phyloP scores from a whole-genome alignment of 1,284 basidiomycete genomes.

The Trametes hirsuta region DNA sequence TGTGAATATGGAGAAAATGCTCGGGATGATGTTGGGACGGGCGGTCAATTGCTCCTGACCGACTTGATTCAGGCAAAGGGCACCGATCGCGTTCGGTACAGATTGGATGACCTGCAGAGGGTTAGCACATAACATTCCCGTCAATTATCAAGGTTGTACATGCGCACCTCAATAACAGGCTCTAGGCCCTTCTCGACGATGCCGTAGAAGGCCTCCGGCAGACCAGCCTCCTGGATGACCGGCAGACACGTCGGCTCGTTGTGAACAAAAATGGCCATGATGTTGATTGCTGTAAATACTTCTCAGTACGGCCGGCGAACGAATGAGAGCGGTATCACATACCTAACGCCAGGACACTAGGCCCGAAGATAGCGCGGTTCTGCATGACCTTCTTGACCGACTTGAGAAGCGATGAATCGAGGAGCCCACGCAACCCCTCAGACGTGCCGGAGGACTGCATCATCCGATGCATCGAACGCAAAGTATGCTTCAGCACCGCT shows the following conservation, averaged over 20 bases:
- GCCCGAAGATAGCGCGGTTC: conserved; percentile 83
- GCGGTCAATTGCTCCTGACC: conserved; percentile 85
- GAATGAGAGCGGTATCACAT: conserved; percentile 18
- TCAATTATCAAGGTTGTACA: neutral
- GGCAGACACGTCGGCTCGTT: conserved; percentile 96
- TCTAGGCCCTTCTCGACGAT: conserved; percentile 87
- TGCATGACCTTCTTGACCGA: conserved; percentile 91
- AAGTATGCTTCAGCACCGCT: conserved; percentile 85
- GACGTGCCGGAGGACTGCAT: conserved; percentile 95
- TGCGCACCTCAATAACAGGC: conserved; percentile 78
- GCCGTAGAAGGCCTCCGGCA: conserved; percentile 90
- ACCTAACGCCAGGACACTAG: conserved; percentile 86
- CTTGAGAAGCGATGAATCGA: conserved; percentile 87
- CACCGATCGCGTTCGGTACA: conserved; percentile 95
- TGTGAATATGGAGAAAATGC: conserved; percentile 86
- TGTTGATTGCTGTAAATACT: conserved; percentile 77
- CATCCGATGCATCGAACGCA: conserved; percentile 94
- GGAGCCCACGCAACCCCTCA: conserved; percentile 93
- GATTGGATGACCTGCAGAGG: conserved; percentile 79
- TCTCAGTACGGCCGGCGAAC: conserved; percentile 1
- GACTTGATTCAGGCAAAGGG: conserved; percentile 90
- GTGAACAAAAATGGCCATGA: conserved; percentile 98
- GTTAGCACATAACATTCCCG: neutral
- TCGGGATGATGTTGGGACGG: conserved; percentile 80
- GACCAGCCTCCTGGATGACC: conserved; percentile 89